phyloP scores from a whole-genome alignment of 2,329 filamentous ascomycete species.

The Huntiella bhutanensis region DNA sequence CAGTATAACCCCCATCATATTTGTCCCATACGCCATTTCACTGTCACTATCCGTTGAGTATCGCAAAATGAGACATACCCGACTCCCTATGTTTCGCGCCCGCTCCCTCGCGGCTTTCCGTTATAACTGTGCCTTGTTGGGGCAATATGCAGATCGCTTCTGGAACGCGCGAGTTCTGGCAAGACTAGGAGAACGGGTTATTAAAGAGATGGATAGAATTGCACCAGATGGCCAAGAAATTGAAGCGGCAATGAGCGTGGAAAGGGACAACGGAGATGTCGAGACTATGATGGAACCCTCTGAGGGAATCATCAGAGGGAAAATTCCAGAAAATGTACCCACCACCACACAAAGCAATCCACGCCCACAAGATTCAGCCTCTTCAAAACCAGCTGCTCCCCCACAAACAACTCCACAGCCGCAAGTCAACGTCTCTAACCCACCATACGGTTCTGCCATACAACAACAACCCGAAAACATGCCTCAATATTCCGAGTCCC shows the following conservation, averaged over 20 bases:
- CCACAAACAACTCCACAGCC: no score
- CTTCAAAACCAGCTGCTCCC: no score
- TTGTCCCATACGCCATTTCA: constrained; percentile 42
- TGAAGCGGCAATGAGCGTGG: constrained; percentile 12
- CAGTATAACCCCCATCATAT: constrained; percentile 33
- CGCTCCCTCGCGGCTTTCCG: constrained; percentile 36
- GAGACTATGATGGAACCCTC: no score
- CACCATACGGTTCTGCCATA: not conserved
- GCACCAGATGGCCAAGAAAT: constrained; percentile 26
- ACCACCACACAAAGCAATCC: not conserved
- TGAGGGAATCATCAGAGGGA: no score
- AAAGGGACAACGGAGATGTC: not conserved
- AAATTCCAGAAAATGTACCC: not conserved
- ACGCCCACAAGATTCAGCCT: no score
- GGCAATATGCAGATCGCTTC: constrained; percentile 35
- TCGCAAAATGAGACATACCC: constrained; percentile 43
- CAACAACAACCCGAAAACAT: not conserved
- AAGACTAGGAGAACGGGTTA: constrained; percentile 33
- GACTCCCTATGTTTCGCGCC: constrained; percentile 36
- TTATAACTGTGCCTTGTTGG: constrained; percentile 33
- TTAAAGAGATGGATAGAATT: constrained; percentile 36
- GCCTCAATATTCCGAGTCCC: not conserved
- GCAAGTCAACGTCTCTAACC: no score
- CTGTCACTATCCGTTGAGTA: constrained; percentile 43
- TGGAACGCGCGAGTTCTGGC: constrained; percentile 37